A percentile compares a stretch with the other conserved stretches of the same genome.
Evolutionary conservation across 2,329 filamentous ascomycete genomes (phyloP).

Genomic region (Didymella pomorum): DNA sequence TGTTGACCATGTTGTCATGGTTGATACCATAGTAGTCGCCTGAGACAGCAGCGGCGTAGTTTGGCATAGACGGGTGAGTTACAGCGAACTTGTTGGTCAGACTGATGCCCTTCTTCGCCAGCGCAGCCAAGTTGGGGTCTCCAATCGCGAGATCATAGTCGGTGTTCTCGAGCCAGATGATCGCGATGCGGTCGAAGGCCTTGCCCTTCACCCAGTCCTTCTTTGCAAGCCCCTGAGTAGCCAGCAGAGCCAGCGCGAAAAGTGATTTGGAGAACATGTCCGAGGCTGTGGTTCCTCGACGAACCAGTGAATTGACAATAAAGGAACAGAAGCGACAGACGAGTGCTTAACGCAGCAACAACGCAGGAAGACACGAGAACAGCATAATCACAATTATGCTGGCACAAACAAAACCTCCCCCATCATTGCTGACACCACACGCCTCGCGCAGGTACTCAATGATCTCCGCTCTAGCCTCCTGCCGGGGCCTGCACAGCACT

Average conservation of each 20-base stretch:
- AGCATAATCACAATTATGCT: neutral
- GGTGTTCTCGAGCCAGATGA: conserved; percentile 82
- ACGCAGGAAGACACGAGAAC: neutral
- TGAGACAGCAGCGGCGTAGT: conserved; percentile 73
- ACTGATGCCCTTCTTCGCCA: conserved; percentile 69
- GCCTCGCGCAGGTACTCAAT: neutral
- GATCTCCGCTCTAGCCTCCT: neutral
- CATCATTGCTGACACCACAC: neutral
- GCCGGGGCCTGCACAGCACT: neutral
- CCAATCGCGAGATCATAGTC: conserved; percentile 69
- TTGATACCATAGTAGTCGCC: conserved; percentile 78
- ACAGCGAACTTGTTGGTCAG: conserved; percentile 65
- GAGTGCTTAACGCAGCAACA: neutral
- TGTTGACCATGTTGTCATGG: conserved; percentile 68
- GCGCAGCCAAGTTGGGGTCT: conserved; percentile 67
- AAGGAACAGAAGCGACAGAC: conserved; percentile 5
- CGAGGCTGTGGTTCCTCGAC: neutral
- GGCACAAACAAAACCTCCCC: neutral
- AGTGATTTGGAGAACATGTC: conserved; percentile 20
- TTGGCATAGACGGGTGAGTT: conserved; percentile 76
- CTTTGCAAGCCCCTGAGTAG: conserved; percentile 54
- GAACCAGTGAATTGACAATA: neutral
- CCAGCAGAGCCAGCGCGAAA: conserved; percentile 26
- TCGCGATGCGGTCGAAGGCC: conserved; percentile 74
- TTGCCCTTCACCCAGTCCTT: conserved; percentile 68